Conservation (phyloP, 2,329 filamentous ascomycete genomes). For the Aureobasidium sp. region DNA sequence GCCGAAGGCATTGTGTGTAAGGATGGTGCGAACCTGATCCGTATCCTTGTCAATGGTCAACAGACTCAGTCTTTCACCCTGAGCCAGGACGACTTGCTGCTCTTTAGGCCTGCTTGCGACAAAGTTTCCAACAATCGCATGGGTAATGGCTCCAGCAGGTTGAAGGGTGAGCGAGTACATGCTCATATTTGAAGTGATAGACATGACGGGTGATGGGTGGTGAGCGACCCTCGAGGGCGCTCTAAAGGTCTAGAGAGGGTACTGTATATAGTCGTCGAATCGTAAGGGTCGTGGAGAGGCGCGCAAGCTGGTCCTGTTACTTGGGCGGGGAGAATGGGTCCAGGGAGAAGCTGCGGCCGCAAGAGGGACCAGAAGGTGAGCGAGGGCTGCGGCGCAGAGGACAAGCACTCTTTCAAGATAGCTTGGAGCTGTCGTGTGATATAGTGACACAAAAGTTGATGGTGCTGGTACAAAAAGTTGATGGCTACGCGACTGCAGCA, state of each 20-base stretch:
- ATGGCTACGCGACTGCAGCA: background rate
- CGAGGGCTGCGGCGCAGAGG: background rate
- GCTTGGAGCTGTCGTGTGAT: background rate
- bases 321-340: background rate
- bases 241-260: background rate
- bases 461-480: background rate
- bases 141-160: constrained; percentile 77
- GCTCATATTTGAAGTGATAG: constrained; percentile 16
- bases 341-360: too few relatives aligned
- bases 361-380: background rate
- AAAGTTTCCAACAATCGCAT: constrained; percentile 92
- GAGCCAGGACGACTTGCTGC: constrained; percentile 92
- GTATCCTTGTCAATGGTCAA: constrained; percentile 67
- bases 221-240: constrained; percentile 12
- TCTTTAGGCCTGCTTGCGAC: constrained; percentile 65
- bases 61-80: constrained; percentile 80
- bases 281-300: background rate
- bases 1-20: constrained; percentile 91
- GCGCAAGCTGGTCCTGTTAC: background rate
- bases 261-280: background rate
- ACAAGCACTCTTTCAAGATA: background rate
- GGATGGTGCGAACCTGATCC: constrained; percentile 67
- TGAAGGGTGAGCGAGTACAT: constrained; percentile 89
- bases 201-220: constrained; percentile 11
- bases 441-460: background rate